These are phyloP conservation scores for Panicum virgatum DNA, from an alignment of 202 grass and related monocot species.

Conservation along the genomic window DNA sequence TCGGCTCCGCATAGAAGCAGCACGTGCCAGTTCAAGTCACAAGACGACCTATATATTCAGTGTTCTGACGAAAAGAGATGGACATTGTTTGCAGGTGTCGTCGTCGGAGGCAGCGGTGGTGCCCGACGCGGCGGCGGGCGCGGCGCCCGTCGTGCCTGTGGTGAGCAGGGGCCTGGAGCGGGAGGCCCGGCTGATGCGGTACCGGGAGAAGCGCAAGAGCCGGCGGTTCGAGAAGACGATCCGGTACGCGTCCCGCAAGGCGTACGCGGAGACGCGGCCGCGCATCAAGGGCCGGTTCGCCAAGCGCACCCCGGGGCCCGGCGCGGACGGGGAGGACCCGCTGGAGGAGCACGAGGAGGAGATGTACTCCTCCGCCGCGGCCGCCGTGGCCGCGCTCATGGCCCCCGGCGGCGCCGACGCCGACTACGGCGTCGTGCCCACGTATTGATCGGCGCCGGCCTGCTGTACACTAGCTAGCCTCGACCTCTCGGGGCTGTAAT, in stretches of 20 bases:
- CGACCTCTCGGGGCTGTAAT: conserved; percentile 27
- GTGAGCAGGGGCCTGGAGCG: conserved; percentile 51
- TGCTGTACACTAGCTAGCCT: conserved; percentile 16
- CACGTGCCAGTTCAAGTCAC: neutral
- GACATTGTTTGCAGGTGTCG: conserved; percentile 40
- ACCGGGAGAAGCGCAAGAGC: conserved; percentile 90
- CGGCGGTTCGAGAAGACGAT: conserved; percentile 84
- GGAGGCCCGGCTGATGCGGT: conserved; percentile 73
- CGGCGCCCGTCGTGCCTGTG: conserved; percentile 29
- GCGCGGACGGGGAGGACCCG: conserved; percentile 8
- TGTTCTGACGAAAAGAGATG: neutral
- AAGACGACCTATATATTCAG: neutral
- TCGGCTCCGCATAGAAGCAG: neutral
- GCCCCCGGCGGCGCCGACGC: conserved; percentile 31
- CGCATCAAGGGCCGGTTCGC: conserved; percentile 79
- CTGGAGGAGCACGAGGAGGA: conserved; percentile 58
- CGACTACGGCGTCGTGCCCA: conserved; percentile 71
- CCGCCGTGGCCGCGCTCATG: conserved; percentile 70
- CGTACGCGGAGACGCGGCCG: conserved; percentile 76
- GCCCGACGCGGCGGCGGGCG: conserved; percentile 46
- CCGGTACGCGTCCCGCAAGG: conserved; percentile 83
- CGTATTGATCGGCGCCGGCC: conserved; percentile 32
- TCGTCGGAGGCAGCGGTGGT: conserved; percentile 82
- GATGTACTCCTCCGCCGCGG: conserved; percentile 65
- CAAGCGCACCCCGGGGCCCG: conserved; percentile 46